A percentile compares a stretch with the other conserved stretches of the same genome.
phyloP scores from a whole-genome alignment of 371 early-diverging fungal genomes.

The Amoeboradix gromovi region DNA sequence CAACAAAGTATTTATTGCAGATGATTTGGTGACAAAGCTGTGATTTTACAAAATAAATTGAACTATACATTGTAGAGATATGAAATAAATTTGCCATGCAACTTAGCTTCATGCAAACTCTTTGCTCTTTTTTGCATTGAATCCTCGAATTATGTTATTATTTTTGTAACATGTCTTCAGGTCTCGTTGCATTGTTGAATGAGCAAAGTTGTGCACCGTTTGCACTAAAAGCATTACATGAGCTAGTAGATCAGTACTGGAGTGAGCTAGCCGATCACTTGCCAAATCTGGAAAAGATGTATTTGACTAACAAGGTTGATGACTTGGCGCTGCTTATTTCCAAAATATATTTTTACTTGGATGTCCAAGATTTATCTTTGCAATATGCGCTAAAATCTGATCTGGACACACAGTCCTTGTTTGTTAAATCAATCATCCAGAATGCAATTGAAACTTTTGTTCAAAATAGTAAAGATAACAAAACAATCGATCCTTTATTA shows the following conservation, averaged over 20 bases:
- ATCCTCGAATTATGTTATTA: not conserved
- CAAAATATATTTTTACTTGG: not conserved
- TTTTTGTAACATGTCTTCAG: not conserved
- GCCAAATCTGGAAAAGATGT: slow-evolving; percentile 17
- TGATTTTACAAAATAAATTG: not conserved
- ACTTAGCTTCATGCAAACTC: too few relatives aligned
- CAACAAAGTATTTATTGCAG: not conserved
- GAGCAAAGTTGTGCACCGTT: not conserved
- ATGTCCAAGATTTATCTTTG: not conserved
- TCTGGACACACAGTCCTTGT: not conserved
- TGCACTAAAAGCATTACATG: slow-evolving; percentile 56
- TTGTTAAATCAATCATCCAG: not conserved
- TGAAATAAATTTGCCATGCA: too few relatives aligned
- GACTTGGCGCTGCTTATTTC: not conserved
- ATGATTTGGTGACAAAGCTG: not conserved
- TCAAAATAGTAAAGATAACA: not conserved
- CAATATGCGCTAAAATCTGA: not conserved
- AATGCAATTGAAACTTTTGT: not conserved
- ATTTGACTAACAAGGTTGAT: not conserved
- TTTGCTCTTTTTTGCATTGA: too few relatives aligned
- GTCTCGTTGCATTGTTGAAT: not conserved
- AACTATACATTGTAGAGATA: not conserved
- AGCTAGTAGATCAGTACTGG: slow-evolving; percentile 76
- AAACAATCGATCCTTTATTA: not conserved
- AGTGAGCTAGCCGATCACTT: slow-evolving; percentile 79